Percentiles rank a stretch among this genome's conserved stretches.
Conservation (phyloP, 202 grass and related monocot genomes). For the Carex arenaria region DNA sequence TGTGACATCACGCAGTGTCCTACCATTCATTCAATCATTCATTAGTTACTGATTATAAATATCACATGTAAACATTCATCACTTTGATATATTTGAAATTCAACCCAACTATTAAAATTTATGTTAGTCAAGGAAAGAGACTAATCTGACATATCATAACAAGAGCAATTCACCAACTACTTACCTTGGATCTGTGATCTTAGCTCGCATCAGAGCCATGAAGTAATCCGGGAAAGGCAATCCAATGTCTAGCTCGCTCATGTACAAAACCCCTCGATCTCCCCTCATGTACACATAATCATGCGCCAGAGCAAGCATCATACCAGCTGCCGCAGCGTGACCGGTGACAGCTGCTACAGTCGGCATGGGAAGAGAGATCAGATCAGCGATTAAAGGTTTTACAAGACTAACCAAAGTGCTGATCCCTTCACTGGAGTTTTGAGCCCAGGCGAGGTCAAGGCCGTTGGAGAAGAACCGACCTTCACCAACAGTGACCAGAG, state of each 20-base stretch:
- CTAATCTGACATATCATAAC: not conserved
- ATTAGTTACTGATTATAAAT: not conserved
- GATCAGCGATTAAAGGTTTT: slow-evolving; percentile 47
- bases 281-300: slow-evolving; percentile 82
- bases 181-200: slow-evolving; percentile 51
- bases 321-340: slow-evolving; percentile 62
- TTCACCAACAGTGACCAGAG: slow-evolving; percentile 67
- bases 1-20: slow-evolving; percentile 49
- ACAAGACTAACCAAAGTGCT: slow-evolving; percentile 48
- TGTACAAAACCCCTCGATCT: slow-evolving; percentile 80
- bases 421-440: slow-evolving; percentile 34
- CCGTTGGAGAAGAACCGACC: slow-evolving; percentile 97
- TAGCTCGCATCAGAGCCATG: slow-evolving; percentile 47
- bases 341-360: slow-evolving; percentile 79
- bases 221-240: slow-evolving; percentile 69
- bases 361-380: slow-evolving; percentile 80
- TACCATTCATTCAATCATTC: not conserved
- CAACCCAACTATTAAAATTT: not conserved
- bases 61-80: not conserved
- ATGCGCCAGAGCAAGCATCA: slow-evolving; percentile 73
- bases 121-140: not conserved
- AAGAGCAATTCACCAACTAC: not conserved
- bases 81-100: not conserved
- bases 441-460: slow-evolving; percentile 60
- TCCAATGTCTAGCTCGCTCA: slow-evolving; percentile 94